Evolutionary conservation across 2,329 filamentous ascomycete genomes (phyloP).

Genomic region (Hypoxylon sp.): DNA sequence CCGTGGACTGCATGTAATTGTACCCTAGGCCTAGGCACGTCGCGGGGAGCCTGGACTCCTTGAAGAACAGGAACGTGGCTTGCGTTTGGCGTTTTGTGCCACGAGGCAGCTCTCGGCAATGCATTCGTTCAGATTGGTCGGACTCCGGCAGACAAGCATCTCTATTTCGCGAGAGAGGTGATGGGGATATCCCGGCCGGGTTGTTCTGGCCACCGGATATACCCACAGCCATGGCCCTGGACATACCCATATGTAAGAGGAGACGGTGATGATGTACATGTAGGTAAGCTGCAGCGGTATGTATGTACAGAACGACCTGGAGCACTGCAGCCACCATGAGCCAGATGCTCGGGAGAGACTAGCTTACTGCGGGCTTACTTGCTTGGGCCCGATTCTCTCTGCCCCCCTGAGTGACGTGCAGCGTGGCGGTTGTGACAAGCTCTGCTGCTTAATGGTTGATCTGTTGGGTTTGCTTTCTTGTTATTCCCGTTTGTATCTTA

Average conservation of each 20-base stretch:
- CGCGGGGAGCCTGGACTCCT: neutral
- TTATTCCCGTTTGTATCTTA: too few species aligned
- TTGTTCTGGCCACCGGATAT: neutral
- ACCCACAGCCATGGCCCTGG: neutral
- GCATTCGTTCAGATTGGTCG: neutral
- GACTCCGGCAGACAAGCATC: neutral
- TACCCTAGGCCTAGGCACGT: too few species aligned
- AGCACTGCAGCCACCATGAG: too few species aligned
- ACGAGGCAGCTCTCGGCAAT: constrained; percentile 2
- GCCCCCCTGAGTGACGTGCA: too few species aligned
- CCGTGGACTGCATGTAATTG: constrained; percentile 8
- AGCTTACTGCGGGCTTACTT: too few species aligned
- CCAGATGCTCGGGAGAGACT: too few species aligned
- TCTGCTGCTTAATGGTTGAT: too few species aligned
- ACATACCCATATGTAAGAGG: neutral
- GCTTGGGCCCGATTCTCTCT: too few species aligned
- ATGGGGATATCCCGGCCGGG: neutral
- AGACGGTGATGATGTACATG: neutral
- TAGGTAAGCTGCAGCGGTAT: too few species aligned
- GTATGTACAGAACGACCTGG: too few species aligned
- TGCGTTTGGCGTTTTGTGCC: constrained; percentile 16
- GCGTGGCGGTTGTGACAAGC: too few species aligned
- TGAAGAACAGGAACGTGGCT: neutral
- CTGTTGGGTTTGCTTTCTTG: too few species aligned
- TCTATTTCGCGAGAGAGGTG: neutral